A percentile compares a stretch with the other conserved stretches of the same genome.
These are phyloP conservation scores for Talaromyces sp. DNA, from an alignment of 2,329 filamentous ascomycete genomes.

Conservation along the genomic window DNA sequence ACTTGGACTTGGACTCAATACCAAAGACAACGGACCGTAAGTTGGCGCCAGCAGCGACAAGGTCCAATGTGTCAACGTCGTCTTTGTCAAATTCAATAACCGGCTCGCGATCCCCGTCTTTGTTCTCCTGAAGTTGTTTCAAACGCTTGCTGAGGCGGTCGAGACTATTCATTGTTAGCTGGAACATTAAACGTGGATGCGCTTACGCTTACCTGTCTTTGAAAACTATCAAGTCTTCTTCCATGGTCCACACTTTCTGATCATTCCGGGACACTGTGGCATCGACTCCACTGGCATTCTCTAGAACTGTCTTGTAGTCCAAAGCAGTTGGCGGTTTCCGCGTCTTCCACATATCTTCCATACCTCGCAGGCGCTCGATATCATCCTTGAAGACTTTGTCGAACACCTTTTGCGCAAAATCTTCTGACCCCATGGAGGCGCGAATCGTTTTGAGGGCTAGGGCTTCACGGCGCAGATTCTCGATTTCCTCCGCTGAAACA, in stretches of 20 bases:
- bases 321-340: constrained; percentile 68
- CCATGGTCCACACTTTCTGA: constrained; percentile 72
- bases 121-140: constrained; percentile 54
- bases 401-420: constrained; percentile 76
- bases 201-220: constrained; percentile 54
- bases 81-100: constrained; percentile 93
- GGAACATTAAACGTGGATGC: background rate
- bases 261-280: constrained; percentile 56
- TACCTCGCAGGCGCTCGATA: constrained; percentile 71
- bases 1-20: constrained; percentile 82
- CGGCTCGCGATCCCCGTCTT: constrained; percentile 39
- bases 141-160: constrained; percentile 69
- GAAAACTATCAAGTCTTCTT: constrained; percentile 82
- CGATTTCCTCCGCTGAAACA: constrained; percentile 65
- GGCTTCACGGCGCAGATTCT: constrained; percentile 77
- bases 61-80: constrained; percentile 89
- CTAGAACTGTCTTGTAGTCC: constrained; percentile 57
- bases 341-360: constrained; percentile 96
- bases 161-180: constrained; percentile 46
- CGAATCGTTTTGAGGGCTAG: constrained; percentile 78
- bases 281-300: constrained; percentile 47
- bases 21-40: constrained; percentile 83
- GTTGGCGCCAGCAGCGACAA: constrained; percentile 86
- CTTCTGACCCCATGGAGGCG: constrained; percentile 67
- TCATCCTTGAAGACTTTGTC: constrained; percentile 89